Evolutionary conservation across 768 basidiomycete genomes (phyloP).

Genomic region (Clathrus columnatus): DNA sequence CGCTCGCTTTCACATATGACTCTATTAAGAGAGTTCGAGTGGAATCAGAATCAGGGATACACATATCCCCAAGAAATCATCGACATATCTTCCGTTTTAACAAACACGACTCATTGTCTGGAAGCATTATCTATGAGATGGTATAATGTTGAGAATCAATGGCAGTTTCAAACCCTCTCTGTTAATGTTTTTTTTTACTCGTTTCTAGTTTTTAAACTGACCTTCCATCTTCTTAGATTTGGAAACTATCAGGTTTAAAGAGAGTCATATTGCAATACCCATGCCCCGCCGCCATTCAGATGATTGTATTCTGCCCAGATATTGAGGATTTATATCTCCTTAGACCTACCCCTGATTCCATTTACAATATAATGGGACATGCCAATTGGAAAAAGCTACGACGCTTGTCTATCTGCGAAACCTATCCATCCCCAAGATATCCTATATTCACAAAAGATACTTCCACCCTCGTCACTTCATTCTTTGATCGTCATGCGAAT

Average conservation of each 20-base stretch:
- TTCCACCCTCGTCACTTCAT: not conserved
- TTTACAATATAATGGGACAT: not conserved
- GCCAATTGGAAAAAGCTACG: not conserved
- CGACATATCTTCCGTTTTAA: not conserved
- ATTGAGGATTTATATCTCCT: not conserved
- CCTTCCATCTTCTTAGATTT: not conserved
- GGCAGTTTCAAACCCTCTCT: not conserved
- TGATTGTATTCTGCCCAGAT: not conserved
- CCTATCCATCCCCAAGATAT: not conserved
- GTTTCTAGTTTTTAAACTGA: not conserved
- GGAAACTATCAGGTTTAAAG: not conserved
- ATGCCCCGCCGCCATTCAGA: not conserved
- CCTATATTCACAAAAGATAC: not conserved
- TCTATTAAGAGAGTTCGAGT: not conserved
- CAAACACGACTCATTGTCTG: not conserved
- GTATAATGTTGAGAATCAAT: too few relatives aligned
- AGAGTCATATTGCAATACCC: not conserved
- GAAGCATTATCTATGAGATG: not conserved
- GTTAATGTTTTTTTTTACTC: not conserved
- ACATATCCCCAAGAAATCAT: not conserved
- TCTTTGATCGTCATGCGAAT: not conserved
- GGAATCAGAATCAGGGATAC: not conserved
- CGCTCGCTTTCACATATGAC: not conserved
- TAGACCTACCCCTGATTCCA: not conserved
- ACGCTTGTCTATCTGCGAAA: not conserved